Base-by-base conservation (phyloP, 139 green algal species). In the Micromonas commoda region DNA sequence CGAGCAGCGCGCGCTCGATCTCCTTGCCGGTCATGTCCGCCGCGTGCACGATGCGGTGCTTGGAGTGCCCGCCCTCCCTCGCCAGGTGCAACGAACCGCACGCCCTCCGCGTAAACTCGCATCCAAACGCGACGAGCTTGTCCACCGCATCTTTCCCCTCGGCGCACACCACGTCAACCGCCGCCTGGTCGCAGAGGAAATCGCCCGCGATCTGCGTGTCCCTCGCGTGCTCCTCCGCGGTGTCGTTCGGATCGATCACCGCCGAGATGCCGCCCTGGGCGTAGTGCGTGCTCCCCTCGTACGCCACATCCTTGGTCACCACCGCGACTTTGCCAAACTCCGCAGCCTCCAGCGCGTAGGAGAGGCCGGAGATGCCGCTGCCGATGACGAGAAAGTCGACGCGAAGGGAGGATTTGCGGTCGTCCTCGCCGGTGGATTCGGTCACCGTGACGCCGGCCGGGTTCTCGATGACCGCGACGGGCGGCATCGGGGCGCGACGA, bases 31-130 rank as follows among this genome's bases (percentile, higher is more conserved):
- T 98, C 26, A 92, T 81, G 78, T 98, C 94, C 0, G 91, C 92
- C 3, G 94, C 93, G 79, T 99, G 95, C 52, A 98, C 95, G 26
- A 99, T 93, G 64, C 95, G 90, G 13, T 92, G 85, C 67, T 92
- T 84, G 68, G 81, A 92, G 86, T 99, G 95, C 6, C 95, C 95
- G 19, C 95, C 95, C 86, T 99, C 95, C 20, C 90, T 88, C 1
- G 91, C 95, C 24, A 99, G 89, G 87, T 98, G 95, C 72, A 99
- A 85, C 32, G n/a, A 79, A 69, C 90, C 93, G 35, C 69, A 29
- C 65, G 91, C 68, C 4, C 6, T n/a, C 6, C 87, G 92, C 85
- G 77, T 83, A 51, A 99, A 99, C 35, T 90, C 67, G 0, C 94
- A 93, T 24, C 95, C 95, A 2, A 61, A 78, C 28, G 82, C 76